These are phyloP conservation scores for Scheffersomyces segobiensis DNA, from an alignment of 1,139 yeast genomes.

Conservation along the genomic window DNA sequence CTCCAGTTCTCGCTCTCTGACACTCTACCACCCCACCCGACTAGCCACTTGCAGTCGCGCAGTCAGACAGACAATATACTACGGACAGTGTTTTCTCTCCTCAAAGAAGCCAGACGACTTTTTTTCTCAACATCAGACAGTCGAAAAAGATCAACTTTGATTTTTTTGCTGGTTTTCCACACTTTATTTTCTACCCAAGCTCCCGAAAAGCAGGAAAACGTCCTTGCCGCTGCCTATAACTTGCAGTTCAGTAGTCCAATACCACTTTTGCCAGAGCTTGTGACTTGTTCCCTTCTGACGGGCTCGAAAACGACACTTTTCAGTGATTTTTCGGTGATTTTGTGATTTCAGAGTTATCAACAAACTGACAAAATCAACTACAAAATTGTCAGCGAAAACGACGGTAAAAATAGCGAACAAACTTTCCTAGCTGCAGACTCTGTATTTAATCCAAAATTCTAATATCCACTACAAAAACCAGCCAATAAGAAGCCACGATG, in stretches of 20 bases:
- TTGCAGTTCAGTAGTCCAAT: background rate
- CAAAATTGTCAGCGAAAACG: background rate
- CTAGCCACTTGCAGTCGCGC: background rate
- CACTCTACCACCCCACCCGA: background rate
- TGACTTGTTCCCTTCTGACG: background rate
- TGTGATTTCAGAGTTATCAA: background rate
- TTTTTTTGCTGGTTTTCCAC: background rate
- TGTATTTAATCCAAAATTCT: background rate
- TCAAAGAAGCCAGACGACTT: background rate
- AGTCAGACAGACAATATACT: background rate
- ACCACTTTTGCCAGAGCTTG: background rate
- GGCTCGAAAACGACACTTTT: background rate
- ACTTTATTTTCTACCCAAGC: background rate
- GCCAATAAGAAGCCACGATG: constrained; percentile 10
- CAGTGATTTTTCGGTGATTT: background rate
- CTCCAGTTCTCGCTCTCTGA: background rate
- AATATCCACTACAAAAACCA: background rate
- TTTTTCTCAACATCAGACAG: background rate
- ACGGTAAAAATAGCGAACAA: background rate
- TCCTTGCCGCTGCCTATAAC: background rate
- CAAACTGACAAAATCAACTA: background rate
- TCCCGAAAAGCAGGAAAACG: background rate
- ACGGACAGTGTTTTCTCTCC: background rate
- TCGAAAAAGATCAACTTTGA: background rate
- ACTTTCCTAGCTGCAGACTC: background rate